These are phyloP conservation scores for Lasiosphaeria miniovina DNA, from an alignment of 495 filamentous ascomycete genomes.

Conservation along the genomic window DNA sequence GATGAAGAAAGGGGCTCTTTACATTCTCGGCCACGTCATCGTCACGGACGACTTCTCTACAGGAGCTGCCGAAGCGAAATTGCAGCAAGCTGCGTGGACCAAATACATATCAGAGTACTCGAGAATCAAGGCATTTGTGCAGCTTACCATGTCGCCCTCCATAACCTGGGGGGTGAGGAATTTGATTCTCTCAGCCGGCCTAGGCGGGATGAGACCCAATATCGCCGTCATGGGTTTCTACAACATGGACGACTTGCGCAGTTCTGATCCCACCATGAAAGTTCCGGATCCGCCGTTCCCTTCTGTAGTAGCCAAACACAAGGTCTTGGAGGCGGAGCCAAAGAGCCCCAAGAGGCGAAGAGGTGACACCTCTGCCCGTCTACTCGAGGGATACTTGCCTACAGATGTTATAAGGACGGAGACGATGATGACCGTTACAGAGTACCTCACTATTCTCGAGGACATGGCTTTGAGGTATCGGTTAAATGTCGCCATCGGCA, in stretches of 20 bases:
- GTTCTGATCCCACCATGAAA: conserved; percentile 37
- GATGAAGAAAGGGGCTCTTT: conserved; percentile 81
- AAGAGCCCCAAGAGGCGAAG: conserved; percentile 32
- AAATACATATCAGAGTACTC: conserved; percentile 78
- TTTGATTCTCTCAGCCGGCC: conserved; percentile 72
- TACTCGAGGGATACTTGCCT: conserved; percentile 52
- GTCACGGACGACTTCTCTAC: conserved; percentile 77
- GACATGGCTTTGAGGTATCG: conserved; percentile 74
- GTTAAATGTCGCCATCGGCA: conserved; percentile 82
- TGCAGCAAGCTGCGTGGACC: conserved; percentile 78
- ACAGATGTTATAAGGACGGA: conserved; percentile 60
- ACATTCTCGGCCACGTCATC: conserved; percentile 83
- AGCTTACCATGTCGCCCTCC: conserved; percentile 75
- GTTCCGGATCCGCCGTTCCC: conserved; percentile 32
- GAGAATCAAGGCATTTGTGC: conserved; percentile 87
- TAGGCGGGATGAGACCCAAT: conserved; percentile 90
- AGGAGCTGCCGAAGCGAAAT: conserved; percentile 74
- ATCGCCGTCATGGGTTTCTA: conserved; percentile 75
- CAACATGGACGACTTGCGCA: conserved; percentile 69
- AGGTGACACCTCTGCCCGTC: conserved; percentile 43
- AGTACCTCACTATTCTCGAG: conserved; percentile 80
- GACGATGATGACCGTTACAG: conserved; percentile 59
- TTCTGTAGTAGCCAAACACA: conserved; percentile 21
- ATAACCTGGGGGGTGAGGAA: conserved; percentile 87
- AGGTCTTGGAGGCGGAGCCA: conserved; percentile 15